Evolutionary conservation across 2,329 filamentous ascomycete species (phyloP).

Genomic region (Bipolaris zeicola): DNA sequence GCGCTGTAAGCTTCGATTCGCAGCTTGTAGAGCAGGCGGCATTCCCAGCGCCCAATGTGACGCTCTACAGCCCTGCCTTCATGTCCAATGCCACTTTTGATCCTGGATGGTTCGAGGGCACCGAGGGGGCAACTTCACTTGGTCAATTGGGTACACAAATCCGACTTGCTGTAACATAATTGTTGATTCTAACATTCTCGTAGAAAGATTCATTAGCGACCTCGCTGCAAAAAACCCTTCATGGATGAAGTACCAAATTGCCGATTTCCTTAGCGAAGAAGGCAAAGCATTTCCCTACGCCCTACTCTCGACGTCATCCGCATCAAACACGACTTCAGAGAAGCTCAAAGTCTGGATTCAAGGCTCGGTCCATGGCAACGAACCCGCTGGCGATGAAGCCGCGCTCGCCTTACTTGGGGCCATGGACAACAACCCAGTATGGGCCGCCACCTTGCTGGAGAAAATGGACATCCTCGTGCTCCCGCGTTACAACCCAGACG

Average conservation of each 20-base stretch:
- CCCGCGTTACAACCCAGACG: constrained; percentile 47
- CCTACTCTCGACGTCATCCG: constrained; percentile 28
- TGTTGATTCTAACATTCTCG: not conserved
- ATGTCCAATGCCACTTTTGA: constrained; percentile 33
- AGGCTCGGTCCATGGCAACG: constrained; percentile 46
- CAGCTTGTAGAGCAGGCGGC: constrained; percentile 41
- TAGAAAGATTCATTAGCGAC: constrained; percentile 31
- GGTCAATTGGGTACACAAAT: not conserved
- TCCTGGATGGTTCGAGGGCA: constrained; percentile 37
- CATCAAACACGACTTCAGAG: constrained; percentile 6
- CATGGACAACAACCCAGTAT: constrained; percentile 40
- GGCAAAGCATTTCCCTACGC: constrained; percentile 41
- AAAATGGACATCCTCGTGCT: constrained; percentile 44
- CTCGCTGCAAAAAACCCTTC: constrained; percentile 40
- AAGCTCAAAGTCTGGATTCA: constrained; percentile 48
- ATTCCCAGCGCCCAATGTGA: constrained; percentile 41
- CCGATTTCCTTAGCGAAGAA: constrained; percentile 43
- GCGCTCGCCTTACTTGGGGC: constrained; percentile 44
- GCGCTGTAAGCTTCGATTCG: constrained; percentile 33
- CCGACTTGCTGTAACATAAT: constrained; percentile 26
- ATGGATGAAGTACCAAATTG: constrained; percentile 38
- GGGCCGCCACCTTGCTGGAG: constrained; percentile 39
- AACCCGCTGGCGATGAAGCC: constrained; percentile 47
- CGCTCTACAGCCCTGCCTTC: constrained; percentile 42
- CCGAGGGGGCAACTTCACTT: constrained; percentile 39